phyloP scores from a whole-genome alignment of 23 red algal species.

The Chondrus crispus region DNA sequence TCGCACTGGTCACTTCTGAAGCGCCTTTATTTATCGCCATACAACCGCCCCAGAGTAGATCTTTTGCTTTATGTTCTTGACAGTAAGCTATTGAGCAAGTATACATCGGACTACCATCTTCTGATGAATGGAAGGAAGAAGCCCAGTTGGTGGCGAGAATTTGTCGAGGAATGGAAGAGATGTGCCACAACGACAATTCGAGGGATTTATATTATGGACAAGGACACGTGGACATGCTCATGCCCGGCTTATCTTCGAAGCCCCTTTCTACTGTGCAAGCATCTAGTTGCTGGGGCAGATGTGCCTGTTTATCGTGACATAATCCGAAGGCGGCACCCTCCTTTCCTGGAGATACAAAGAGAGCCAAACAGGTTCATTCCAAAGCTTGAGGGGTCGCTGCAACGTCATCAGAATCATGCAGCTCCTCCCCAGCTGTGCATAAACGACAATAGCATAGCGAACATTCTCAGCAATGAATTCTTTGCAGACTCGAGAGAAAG shows the following conservation, averaged over 20 bases:
- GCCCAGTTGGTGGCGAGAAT: background rate
- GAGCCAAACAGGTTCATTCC: no score
- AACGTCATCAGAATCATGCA: no score
- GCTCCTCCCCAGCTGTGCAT: no score
- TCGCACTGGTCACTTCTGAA: background rate
- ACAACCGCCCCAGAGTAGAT: constrained; percentile 13
- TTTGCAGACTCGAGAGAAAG: no score
- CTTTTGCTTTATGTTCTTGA: background rate
- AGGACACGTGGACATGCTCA: background rate
- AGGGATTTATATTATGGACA: background rate
- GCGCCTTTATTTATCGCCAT: background rate
- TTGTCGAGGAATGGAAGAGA: background rate
- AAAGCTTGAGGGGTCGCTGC: no score
- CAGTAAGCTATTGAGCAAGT: background rate
- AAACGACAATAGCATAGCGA: no score
- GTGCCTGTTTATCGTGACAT: no score
- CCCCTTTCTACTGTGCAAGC: background rate
- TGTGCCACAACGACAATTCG: no score
- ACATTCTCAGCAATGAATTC: no score
- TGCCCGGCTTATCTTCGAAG: background rate
- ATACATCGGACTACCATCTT: background rate
- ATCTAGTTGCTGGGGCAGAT: no score
- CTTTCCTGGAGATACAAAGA: no score
- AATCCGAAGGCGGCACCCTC: no score
- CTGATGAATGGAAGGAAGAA: background rate